These are phyloP conservation scores for Diophrys sp. DNA, from an alignment of 73 alveolate species.

Conservation along the genomic window DNA sequence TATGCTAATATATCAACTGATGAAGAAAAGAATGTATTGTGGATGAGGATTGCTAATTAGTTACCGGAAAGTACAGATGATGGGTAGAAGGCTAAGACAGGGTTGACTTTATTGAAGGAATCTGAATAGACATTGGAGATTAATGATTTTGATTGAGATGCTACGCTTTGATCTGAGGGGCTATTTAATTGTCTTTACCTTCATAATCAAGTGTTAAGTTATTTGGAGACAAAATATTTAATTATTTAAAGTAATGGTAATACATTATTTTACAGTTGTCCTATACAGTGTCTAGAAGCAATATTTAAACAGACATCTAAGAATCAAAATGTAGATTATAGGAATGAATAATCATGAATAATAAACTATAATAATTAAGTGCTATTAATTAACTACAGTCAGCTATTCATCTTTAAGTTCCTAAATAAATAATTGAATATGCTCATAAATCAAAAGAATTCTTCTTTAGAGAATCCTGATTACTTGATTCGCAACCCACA, in stretches of 20 bases:
- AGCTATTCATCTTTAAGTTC: too few relatives aligned
- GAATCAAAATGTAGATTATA: too few relatives aligned
- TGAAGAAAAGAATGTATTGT: slow-evolving; percentile 90
- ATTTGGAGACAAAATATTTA: slow-evolving; percentile 89
- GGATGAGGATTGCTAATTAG: slow-evolving; percentile 91
- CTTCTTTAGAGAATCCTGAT: slow-evolving; percentile 4
- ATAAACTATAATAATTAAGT: too few relatives aligned
- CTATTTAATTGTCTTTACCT: too few relatives aligned
- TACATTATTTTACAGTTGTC: too few relatives aligned
- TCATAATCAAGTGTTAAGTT: slow-evolving; percentile 88
- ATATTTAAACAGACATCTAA: too few relatives aligned
- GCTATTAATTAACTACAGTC: too few relatives aligned
- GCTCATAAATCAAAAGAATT: not conserved
- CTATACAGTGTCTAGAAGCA: too few relatives aligned
- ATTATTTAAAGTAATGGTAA: too few relatives aligned
- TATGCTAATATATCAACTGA: slow-evolving; percentile 84
- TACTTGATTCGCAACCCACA: slow-evolving; percentile 5
- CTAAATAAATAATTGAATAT: not conserved
- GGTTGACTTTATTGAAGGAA: slow-evolving; percentile 81
- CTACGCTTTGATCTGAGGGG: too few relatives aligned
- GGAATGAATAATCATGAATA: too few relatives aligned
- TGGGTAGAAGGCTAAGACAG: slow-evolving; percentile 26
- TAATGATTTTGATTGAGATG: slow-evolving; percentile 91
- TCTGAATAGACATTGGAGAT: slow-evolving; percentile 77
- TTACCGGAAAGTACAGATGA: slow-evolving; percentile 47